Percentiles rank a stretch among this genome's conserved stretches.
Conservation (phyloP, 805 yeast species). For the Schwanniomyces polymorphus region DNA sequence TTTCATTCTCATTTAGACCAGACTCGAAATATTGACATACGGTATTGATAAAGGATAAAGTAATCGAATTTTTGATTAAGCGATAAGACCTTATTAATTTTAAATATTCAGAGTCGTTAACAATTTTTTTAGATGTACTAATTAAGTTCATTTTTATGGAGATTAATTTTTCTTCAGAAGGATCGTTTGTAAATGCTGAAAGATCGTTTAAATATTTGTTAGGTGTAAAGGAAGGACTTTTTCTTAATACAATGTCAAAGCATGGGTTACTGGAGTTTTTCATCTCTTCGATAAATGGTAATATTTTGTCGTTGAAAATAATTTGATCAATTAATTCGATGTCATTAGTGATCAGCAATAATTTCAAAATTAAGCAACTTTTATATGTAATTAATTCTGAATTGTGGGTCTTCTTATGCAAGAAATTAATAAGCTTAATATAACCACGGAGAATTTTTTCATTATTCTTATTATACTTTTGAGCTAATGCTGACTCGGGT, state of each 20-base stretch:
- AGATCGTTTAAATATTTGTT: background rate
- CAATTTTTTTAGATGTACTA: background rate
- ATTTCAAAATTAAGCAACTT: slow-evolving; percentile 10
- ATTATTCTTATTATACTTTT: slow-evolving; percentile 19
- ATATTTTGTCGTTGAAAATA: background rate
- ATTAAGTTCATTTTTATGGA: slow-evolving; percentile 1
- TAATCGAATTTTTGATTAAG: slow-evolving; percentile 3
- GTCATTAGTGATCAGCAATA: slow-evolving; percentile 9
- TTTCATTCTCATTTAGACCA: background rate
- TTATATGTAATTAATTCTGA: slow-evolving; percentile 3
- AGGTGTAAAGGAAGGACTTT: background rate
- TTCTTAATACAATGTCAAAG: background rate
- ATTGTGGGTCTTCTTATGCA: slow-evolving; percentile 7
- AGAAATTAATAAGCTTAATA: slow-evolving; percentile 15
- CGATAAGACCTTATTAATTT: background rate
- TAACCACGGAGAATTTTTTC: slow-evolving; percentile 25
- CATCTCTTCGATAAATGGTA: slow-evolving; percentile 9
- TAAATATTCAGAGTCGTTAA: background rate
- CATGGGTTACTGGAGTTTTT: background rate
- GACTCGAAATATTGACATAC: background rate
- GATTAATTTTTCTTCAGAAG: background rate
- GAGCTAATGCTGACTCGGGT: slow-evolving; percentile 3
- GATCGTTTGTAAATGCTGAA: background rate
- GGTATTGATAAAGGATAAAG: slow-evolving; percentile 4
- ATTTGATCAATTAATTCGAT: slow-evolving; percentile 4